Conservation (phyloP, 345 rosid genomes). For the Aurinia saxatilis region DNA sequence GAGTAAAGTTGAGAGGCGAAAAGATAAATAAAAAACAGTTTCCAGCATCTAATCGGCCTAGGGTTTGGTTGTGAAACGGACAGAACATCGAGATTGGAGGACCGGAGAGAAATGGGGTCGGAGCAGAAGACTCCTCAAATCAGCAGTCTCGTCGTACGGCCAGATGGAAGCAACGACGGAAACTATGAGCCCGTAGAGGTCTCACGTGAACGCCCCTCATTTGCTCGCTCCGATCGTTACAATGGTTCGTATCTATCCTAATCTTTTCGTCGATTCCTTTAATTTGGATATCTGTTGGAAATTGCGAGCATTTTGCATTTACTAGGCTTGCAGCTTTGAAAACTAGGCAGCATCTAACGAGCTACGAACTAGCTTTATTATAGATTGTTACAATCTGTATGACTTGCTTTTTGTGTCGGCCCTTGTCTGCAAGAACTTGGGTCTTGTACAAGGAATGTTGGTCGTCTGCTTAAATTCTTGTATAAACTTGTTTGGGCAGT, state of each 20-base stretch:
- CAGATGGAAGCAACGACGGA: conserved; percentile 44
- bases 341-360: not conserved
- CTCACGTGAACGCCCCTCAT: conserved; percentile 49
- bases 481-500: conserved; percentile 20
- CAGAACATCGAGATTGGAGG: conserved; percentile 27
- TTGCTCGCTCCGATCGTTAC: conserved; percentile 54
- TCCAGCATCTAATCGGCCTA: conserved; percentile 9
- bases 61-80: conserved; percentile 14
- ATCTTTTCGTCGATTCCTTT: not conserved
- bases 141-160: conserved; percentile 81
- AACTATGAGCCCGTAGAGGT: conserved; percentile 66
- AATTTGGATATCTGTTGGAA: not conserved
- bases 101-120: conserved; percentile 54
- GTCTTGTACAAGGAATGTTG: conserved; percentile 58
- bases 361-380: too few relatives aligned
- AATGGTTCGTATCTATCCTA: conserved; percentile 44
- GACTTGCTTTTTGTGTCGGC: conserved; percentile 48
- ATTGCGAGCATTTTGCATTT: not conserved
- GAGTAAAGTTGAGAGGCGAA: not conserved
- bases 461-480: conserved; percentile 18
- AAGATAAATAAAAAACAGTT: conserved; percentile 5
- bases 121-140: conserved; percentile 56
- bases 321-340: not conserved
- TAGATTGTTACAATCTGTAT: too few relatives aligned
- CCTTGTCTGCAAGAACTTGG: conserved; percentile 67